Percentiles rank a stretch among this genome's conserved stretches.
phyloP scores from a whole-genome alignment of 495 filamentous ascomycete genomes.

The Penicillium diatomitis region DNA sequence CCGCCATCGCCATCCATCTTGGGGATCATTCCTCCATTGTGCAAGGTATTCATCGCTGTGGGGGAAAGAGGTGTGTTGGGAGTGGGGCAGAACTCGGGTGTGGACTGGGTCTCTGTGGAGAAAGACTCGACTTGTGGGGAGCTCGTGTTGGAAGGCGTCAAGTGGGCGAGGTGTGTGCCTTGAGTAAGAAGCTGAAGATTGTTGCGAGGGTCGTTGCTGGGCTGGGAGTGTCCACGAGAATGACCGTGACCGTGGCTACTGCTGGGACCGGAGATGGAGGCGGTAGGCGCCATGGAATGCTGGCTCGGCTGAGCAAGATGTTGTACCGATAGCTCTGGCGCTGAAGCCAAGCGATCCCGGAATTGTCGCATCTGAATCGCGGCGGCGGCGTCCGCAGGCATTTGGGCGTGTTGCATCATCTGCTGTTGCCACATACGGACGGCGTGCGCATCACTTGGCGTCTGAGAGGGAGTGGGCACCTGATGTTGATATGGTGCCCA shows the following conservation, averaged over 20 bases:
- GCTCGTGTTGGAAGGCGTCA: conserved; percentile 6
- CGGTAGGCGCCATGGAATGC: conserved; percentile 5
- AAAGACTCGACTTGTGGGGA: conserved; percentile 18
- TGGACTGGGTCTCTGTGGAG: conserved; percentile 25
- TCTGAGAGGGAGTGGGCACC: conserved; percentile 13
- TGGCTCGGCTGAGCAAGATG: conserved; percentile 6
- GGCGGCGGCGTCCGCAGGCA: conserved; percentile 11
- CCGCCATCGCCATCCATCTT: conserved; percentile 11
- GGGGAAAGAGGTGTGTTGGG: conserved; percentile 31
- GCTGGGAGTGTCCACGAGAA: conserved; percentile 21
- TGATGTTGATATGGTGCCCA: conserved; percentile 24
- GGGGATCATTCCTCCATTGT: not conserved
- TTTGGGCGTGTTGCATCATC: conserved; percentile 22
- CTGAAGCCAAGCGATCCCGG: conserved; percentile 32
- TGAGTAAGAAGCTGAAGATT: conserved; percentile 20
- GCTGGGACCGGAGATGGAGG: conserved; percentile 14
- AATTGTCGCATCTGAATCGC: conserved; percentile 26
- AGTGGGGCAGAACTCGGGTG: conserved; percentile 29
- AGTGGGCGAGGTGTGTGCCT: conserved; percentile 13
- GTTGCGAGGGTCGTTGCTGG: conserved; percentile 14
- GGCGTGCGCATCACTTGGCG: conserved; percentile 14
- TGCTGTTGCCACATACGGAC: conserved; percentile 26
- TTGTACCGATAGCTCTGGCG: conserved; percentile 28
- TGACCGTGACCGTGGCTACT: conserved; percentile 12
- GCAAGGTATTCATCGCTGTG: conserved; percentile 8